These are phyloP conservation scores for Collybiopsis confluens DNA, from an alignment of 768 basidiomycete genomes.

Conservation along the genomic window DNA sequence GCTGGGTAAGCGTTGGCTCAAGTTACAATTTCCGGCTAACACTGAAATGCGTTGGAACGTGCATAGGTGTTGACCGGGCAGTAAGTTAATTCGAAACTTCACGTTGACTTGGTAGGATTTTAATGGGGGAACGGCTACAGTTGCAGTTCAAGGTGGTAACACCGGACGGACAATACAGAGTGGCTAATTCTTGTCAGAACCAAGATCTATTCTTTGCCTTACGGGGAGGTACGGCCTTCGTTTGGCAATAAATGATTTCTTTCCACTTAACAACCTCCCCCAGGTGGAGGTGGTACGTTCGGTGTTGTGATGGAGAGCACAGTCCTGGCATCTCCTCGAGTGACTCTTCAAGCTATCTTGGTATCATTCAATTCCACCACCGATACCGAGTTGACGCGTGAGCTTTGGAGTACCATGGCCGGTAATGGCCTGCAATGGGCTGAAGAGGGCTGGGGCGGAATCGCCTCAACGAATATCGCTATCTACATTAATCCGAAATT, in stretches of 20 bases:
- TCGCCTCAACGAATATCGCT: slow-evolving; percentile 18
- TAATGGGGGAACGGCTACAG: slow-evolving; percentile 15
- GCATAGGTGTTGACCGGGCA: slow-evolving; percentile 36
- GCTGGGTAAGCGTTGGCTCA: slow-evolving; percentile 18
- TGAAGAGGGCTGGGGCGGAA: slow-evolving; percentile 21
- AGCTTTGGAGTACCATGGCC: slow-evolving; percentile 19
- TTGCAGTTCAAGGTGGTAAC: slow-evolving; percentile 51
- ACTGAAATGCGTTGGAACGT: background rate
- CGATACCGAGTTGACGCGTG: slow-evolving; percentile 14
- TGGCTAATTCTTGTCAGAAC: slow-evolving; percentile 46
- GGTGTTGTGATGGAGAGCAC: slow-evolving; percentile 35
- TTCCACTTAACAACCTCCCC: background rate
- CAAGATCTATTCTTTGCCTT: slow-evolving; percentile 53
- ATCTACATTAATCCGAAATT: slow-evolving; percentile 43
- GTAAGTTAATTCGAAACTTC: slow-evolving; percentile 21
- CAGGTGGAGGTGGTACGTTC: slow-evolving; percentile 44
- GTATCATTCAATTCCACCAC: slow-evolving; percentile 13
- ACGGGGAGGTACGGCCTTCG: slow-evolving; percentile 29
- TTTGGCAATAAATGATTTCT: background rate
- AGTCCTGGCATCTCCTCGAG: slow-evolving; percentile 17
- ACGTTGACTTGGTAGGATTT: background rate
- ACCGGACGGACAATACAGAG: slow-evolving; percentile 42
- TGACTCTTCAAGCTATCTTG: slow-evolving; percentile 18
- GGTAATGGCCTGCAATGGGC: slow-evolving; percentile 22
- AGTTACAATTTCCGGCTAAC: background rate